phyloP scores from a whole-genome alignment of 257 asterid genomes.

The Ophiorrhiza pumila region DNA sequence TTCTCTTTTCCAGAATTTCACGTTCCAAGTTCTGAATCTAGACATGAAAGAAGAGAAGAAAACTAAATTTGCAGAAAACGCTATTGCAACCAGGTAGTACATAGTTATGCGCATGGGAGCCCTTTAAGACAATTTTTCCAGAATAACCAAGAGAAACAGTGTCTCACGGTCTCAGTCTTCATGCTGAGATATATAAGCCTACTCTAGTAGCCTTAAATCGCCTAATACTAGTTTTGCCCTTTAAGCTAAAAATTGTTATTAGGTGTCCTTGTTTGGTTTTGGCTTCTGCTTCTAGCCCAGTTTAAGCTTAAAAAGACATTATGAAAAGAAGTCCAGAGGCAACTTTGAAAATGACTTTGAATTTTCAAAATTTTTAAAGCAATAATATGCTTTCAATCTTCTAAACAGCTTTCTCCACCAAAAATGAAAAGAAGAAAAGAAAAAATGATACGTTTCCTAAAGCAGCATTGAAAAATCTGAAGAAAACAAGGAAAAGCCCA shows the following conservation, averaged over 20 bases:
- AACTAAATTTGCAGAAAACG: background rate
- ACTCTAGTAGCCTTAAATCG: background rate
- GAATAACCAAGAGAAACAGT: background rate
- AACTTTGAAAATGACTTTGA: background rate
- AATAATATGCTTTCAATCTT: background rate
- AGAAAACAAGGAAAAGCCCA: background rate
- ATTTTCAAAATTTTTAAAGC: background rate
- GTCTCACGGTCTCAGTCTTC: background rate
- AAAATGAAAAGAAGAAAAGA: no score
- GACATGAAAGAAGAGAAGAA: background rate
- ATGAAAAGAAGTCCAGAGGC: background rate
- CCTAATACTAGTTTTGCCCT: background rate
- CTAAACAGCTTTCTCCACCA: no score
- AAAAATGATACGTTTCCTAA: no score
- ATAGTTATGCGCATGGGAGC: background rate
- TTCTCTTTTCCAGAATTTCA: conserved; percentile 82
- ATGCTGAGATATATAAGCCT: background rate
- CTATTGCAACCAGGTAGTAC: background rate
- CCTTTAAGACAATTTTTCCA: background rate
- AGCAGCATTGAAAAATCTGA: background rate
- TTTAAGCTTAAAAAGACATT: background rate
- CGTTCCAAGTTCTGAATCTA: conserved; percentile 84
- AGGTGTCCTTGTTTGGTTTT: background rate
- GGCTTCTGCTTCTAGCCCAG: background rate
- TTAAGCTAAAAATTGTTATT: background rate